Evolutionary conservation across 805 yeast species (phyloP), one percentile per base, ranked within the genome.

Genomic region (Wickerhamomyces chambardii): DNA sequence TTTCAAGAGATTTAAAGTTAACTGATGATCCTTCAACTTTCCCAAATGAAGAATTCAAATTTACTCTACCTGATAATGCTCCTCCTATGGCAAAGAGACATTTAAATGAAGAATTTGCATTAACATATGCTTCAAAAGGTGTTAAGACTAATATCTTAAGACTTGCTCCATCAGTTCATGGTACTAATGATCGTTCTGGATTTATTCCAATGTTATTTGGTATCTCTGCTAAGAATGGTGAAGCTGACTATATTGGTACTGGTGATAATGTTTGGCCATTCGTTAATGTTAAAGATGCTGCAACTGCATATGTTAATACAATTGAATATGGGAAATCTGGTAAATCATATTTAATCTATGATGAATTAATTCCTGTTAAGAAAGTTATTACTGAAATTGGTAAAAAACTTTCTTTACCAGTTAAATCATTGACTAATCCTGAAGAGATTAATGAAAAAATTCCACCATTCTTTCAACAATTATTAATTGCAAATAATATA

Each of bases 101-200:
- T 6, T 19, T 14, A 0, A 44, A 41, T 22, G 56, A 48, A 32
- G 28, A 36, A 12, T 16, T 36, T 11, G 45, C 39, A 4, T 22
- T 49, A 28, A 16, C 35, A 16, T 47, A 41, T 28, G 43, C 39
- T 15, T 43, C 43, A 4, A 45, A 47, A 32, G 58, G 59, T 14
- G 55, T 63, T 5, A 49, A 46, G 21, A 38, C 49, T 4, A 32
- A 37, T n/a, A 18, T 37, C 9, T 36, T 60, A 5, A 46, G 59
- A 39, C 42, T 62, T 17, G 42, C 62, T 14, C 58, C 60, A 19
- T 41, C 56, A 7, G 62, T 56, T 19, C 66, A 61, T 41, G 68
- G 55, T 16, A 44, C 34, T 12, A 50, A 45, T 2, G 61, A 56
- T 33, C 4, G 15, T 2, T 32, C 36, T 6, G 58, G 45, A 2